Evolutionary conservation across 2,329 filamentous ascomycete genomes (phyloP).

Genomic region (Epichloe bromicola): DNA sequence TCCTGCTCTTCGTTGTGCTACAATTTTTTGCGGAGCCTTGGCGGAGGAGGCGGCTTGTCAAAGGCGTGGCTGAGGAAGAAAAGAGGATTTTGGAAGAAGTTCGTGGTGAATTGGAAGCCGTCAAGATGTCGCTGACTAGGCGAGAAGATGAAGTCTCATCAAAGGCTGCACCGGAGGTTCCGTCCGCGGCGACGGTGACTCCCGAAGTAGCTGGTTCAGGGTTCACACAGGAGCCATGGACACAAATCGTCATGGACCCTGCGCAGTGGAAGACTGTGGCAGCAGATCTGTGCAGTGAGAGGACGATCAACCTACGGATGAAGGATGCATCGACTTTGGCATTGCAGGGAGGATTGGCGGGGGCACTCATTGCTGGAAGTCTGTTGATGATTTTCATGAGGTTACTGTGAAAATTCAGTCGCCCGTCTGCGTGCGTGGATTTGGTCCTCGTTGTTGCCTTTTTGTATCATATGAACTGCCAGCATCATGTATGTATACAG

Average conservation of each 20-base stretch:
- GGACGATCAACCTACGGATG: conserved; percentile 49
- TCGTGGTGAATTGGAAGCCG: conserved; percentile 25
- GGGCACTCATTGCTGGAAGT: conserved; percentile 46
- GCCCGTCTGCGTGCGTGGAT: conserved; percentile 2
- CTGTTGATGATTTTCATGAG: conserved; percentile 36
- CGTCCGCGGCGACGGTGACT: not conserved
- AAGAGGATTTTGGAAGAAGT: conserved; percentile 42
- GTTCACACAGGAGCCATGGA: conserved; percentile 22
- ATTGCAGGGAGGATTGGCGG: conserved; percentile 52
- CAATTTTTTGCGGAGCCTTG: conserved; percentile 90
- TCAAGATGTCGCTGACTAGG: conserved; percentile 18
- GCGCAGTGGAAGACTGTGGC: conserved; percentile 34
- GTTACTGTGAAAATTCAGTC: conserved; percentile 6
- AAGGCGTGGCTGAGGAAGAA: conserved; percentile 69
- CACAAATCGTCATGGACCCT: conserved; percentile 28
- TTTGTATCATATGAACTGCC: not conserved
- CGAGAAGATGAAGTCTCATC: conserved; percentile 9
- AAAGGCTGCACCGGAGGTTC: conserved; percentile 5
- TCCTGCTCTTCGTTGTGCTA: conserved; percentile 73
- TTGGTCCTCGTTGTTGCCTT: conserved; percentile 1
- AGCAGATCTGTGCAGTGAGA: conserved; percentile 52
- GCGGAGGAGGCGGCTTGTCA: conserved; percentile 68
- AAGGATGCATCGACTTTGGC: conserved; percentile 58
- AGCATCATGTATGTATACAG: not conserved
- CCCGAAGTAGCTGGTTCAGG: not conserved